Percentiles rank a stretch among this genome's conserved stretches.
These are phyloP conservation scores for Monosporozyma aerobia DNA, from an alignment of 805 yeast genomes.

Conservation along the genomic window DNA sequence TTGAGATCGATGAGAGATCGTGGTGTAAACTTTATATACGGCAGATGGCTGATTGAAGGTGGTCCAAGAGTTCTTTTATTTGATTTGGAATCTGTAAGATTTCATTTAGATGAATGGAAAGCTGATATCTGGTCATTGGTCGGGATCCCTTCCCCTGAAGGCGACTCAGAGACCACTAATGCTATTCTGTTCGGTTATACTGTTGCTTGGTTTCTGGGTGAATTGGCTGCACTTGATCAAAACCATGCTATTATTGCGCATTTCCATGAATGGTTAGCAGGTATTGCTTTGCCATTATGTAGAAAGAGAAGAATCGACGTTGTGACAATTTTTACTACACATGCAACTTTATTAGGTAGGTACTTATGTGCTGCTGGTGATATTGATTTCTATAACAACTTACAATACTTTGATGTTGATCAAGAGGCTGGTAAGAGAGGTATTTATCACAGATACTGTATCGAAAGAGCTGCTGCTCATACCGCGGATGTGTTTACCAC, in stretches of 20 bases:
- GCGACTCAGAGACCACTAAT: conserved; percentile 81
- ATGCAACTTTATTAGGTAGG: conserved; percentile 91
- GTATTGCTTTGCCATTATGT: conserved; percentile 88
- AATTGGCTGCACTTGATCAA: conserved; percentile 72
- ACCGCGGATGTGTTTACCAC: conserved; percentile 95
- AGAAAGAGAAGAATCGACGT: conserved; percentile 86
- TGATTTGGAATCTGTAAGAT: conserved; percentile 67
- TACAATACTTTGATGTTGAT: conserved; percentile 85
- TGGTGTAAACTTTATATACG: conserved; percentile 78
- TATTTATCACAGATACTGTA: conserved; percentile 92
- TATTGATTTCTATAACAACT: conserved; percentile 89
- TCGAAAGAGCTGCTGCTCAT: conserved; percentile 94
- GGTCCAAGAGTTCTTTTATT: conserved; percentile 90
- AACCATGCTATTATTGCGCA: conserved; percentile 88
- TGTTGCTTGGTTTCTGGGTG: conserved; percentile 96
- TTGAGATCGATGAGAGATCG: conserved; percentile 72
- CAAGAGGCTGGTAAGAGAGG: conserved; percentile 98
- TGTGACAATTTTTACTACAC: conserved; percentile 93
- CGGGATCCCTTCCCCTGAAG: conserved; percentile 88
- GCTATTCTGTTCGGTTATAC: conserved; percentile 88
- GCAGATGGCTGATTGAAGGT: conserved; percentile 96
- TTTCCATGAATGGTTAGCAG: conserved; percentile 98
- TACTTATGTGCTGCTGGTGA: conserved; percentile 95
- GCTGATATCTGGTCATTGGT: conserved; percentile 83
- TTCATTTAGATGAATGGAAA: conserved; percentile 83